A percentile compares a stretch with the other conserved stretches of the same genome.
phyloP scores from a whole-genome alignment of 1,284 basidiomycete genomes.

The Rhodofomes roseus region DNA sequence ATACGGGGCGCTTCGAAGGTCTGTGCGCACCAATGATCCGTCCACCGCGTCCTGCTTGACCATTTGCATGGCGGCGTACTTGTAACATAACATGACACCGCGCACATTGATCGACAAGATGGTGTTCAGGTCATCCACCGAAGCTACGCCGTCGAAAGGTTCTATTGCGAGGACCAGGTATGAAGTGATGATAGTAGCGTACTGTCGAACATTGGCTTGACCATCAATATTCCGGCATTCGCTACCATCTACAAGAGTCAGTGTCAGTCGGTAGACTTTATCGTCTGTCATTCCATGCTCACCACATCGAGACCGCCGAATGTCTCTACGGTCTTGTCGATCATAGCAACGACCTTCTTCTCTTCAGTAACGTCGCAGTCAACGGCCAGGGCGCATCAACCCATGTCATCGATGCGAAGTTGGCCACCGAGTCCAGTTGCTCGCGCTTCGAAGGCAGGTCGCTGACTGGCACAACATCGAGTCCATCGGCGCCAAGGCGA shows the following conservation, averaged over 20 bases:
- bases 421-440: conserved; percentile 26
- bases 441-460: conserved; percentile 30
- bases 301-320: conserved; percentile 27
- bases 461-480: conserved; percentile 35
- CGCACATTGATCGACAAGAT: conserved; percentile 25
- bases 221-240: conserved; percentile 21
- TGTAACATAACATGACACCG: conserved; percentile 29
- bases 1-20: neutral
- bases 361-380: conserved; percentile 34
- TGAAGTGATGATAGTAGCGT: neutral
- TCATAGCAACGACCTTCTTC: conserved; percentile 32
- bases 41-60: conserved; percentile 29
- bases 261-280: neutral
- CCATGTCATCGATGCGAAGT: conserved; percentile 29
- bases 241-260: conserved; percentile 24
- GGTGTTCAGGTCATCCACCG: conserved; percentile 19
- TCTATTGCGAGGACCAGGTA: neutral
- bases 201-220: conserved; percentile 15
- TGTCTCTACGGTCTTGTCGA: conserved; percentile 24
- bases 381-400: conserved; percentile 26
- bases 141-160: neutral
- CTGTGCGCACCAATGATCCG: conserved; percentile 25
- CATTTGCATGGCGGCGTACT: conserved; percentile 28
- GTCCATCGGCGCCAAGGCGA: conserved; percentile 39
- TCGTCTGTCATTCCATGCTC: no score